Conservation (phyloP, 2,329 filamentous ascomycete species). For the Oidium heveae region DNA sequence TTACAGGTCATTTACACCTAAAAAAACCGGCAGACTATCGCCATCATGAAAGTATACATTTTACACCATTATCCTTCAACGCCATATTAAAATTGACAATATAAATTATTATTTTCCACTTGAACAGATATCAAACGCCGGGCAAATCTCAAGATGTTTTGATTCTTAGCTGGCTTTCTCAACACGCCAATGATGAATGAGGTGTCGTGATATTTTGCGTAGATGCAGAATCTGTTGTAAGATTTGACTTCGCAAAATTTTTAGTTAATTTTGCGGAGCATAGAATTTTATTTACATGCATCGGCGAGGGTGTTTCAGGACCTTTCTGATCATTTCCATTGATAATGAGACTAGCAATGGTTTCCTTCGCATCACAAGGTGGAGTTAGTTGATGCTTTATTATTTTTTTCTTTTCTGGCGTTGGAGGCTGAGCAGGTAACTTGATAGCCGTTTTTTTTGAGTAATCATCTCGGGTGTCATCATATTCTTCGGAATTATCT, state of each 20-base stretch:
- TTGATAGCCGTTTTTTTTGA: constrained; percentile 47
- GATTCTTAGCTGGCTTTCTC: no score
- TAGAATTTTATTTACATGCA: neutral
- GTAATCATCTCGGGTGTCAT: constrained; percentile 23
- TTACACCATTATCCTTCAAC: no score
- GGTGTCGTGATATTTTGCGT: no score
- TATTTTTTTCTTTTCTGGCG: constrained; percentile 11
- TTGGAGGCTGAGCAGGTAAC: constrained; percentile 24
- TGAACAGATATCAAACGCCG: no score
- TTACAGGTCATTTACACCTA: no score
- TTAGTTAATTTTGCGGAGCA: neutral
- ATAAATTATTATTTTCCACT: no score
- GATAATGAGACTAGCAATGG: neutral
- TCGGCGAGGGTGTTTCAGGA: neutral
- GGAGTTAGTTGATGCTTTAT: constrained; percentile 6
- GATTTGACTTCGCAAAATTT: neutral
- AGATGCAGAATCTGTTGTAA: no score
- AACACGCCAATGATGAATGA: no score
- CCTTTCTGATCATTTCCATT: neutral
- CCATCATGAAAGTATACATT: no score
- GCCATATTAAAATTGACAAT: no score
- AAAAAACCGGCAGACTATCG: no score
- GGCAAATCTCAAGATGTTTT: no score
- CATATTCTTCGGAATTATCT: constrained; percentile 19
- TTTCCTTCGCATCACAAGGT: neutral